Conservation (phyloP, 1,139 yeast species). For the Candida pseudoviswanathii region DNA sequence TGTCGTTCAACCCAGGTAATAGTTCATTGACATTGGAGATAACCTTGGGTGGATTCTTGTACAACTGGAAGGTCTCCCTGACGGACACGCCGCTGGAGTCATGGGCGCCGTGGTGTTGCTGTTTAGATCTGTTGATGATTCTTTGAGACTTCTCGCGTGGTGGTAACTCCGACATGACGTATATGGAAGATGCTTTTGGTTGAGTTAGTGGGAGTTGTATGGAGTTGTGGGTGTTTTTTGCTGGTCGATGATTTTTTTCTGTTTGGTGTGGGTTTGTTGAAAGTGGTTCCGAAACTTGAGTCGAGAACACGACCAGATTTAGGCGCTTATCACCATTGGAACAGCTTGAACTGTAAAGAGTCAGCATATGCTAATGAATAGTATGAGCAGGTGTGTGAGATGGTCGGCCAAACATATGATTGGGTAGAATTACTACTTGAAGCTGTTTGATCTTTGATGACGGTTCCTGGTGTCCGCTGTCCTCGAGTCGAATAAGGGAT, state of each 20-base stretch:
- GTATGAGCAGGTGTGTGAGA: no score
- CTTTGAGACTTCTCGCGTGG: conserved; percentile 54
- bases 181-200: neutral
- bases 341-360: no score
- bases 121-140: conserved; percentile 36
- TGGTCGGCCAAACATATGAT: no score
- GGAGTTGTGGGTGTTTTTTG: neutral
- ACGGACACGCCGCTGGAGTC: neutral
- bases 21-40: conserved; percentile 46
- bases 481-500: no score
- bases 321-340: no score
- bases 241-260: neutral
- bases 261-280: no score
- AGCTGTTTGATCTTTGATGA: no score
- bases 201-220: no score
- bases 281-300: no score
- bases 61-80: neutral
- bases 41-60: neutral
- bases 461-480: no score
- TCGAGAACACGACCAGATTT: neutral
- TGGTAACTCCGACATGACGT: conserved; percentile 31
- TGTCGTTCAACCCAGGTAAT: conserved; percentile 88
- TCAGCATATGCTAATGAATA: no score
- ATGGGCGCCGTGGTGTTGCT: conserved; percentile 14
- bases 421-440: no score